These are phyloP conservation scores for Microbotryomycetes sp. DNA, from an alignment of 1,284 basidiomycete species.

Conservation along the genomic window DNA sequence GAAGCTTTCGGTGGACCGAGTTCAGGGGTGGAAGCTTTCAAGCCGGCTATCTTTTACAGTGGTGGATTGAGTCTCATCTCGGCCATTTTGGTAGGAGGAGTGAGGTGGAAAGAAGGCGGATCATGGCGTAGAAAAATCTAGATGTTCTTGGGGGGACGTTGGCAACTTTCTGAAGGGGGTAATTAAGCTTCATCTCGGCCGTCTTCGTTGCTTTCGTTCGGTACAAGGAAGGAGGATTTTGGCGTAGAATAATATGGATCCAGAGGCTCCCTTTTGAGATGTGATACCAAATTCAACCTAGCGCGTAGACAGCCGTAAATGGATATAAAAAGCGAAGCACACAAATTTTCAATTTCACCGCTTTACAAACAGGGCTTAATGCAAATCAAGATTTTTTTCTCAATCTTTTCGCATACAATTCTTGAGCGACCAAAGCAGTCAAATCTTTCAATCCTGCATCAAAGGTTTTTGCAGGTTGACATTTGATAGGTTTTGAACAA, in stretches of 20 bases:
- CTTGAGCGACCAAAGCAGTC: not conserved
- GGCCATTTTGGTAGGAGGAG: slow-evolving; percentile 38
- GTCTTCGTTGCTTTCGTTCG: slow-evolving; percentile 38
- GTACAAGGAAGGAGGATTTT: slow-evolving; percentile 7
- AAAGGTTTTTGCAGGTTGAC: no score
- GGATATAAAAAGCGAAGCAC: no score
- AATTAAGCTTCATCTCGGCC: slow-evolving; percentile 36
- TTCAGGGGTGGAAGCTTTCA: slow-evolving; percentile 10
- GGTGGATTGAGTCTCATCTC: slow-evolving; percentile 37
- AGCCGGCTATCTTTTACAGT: slow-evolving; percentile 20
- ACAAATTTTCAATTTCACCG: no score
- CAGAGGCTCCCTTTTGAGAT: no score
- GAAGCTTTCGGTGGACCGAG: slow-evolving; percentile 16
- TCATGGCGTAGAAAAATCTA: no score
- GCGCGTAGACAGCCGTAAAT: no score
- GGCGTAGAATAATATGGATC: not conserved
- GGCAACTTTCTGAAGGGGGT: no score
- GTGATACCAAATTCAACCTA: no score
- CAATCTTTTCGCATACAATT: not conserved
- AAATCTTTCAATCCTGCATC: not conserved
- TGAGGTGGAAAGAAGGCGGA: no score
- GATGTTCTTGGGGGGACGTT: no score
- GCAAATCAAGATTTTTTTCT: no score
- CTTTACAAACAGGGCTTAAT: no score
- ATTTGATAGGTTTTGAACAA: not conserved